Evolutionary conservation across 164 flowering plant genomes (phyloP), one percentile per base, ranked within the genome.

Genomic region (Litsea cubeba): DNA sequence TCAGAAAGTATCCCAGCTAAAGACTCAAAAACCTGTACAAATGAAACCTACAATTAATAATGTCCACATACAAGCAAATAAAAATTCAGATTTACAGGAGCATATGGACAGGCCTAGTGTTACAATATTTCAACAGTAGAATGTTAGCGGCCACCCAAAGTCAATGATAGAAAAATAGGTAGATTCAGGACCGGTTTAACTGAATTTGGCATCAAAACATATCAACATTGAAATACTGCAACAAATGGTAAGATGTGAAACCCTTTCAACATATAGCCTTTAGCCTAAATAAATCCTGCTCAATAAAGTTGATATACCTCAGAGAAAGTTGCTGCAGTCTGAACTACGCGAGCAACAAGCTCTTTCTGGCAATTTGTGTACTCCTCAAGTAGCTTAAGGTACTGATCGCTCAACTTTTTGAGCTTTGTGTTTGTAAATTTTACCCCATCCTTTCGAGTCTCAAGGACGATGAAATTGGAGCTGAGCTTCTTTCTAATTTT

Each of bases 391-490:
- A 91, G 81, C 82, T 81, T 90, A 80, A 90, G 96, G 80, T 92
- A 89, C 78, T 85, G 89, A 75, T 93, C 99, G 66, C 97, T 93
- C 63, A 93, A 76, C 75, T 85, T 91, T 79, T 91, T 96, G 72
- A 96, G 97, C 88, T 93, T 96, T 63, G 91, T 81, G 74, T 89
- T 93, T 72, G 98, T 96, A 78, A 96, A 95, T 73, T 94, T 96
- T 57, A 96, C 91, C 68, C 99, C 99, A 81, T 96, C 99, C 79
- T 96, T 96, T 3, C 98, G 91, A 57, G 98, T 93, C 78, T 94
- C 99, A 68, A 93, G 93, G 69, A 93, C 85, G 80, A 96, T 87
- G 82, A 88, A 96, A 68, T 90, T 89, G 50, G 87, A 78, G 70
- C 84, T 84, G 25, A 96, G 95, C 86, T 91, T 91, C 77, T 89